Conservation (phyloP, 1,284 basidiomycete species). For the Cutaneotrichosporon dermatis region DNA sequence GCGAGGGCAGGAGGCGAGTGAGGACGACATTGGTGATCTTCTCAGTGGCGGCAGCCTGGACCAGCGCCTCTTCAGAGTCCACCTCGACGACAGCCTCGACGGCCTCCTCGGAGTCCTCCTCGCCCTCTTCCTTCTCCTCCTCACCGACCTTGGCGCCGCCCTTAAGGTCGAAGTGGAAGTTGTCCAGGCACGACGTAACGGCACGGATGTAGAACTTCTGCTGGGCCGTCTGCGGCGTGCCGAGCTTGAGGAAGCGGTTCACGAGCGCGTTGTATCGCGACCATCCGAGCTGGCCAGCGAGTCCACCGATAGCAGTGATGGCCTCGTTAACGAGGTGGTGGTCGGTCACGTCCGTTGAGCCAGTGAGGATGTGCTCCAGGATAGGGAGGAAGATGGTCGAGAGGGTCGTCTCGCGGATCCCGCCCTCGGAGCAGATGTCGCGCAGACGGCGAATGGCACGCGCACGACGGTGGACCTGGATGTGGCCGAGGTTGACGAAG, state of each 20-base stretch:
- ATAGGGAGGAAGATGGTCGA: constrained; percentile 83
- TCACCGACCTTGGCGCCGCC: constrained; percentile 37
- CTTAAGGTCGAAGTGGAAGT: constrained; percentile 84
- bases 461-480: constrained; percentile 86
- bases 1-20: constrained; percentile 65
- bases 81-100: constrained; percentile 35
- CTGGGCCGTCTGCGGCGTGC: constrained; percentile 65
- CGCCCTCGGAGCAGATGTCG: constrained; percentile 69
- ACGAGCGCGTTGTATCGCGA: constrained; percentile 76
- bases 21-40: constrained; percentile 74
- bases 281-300: constrained; percentile 76
- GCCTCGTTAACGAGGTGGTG: constrained; percentile 91
- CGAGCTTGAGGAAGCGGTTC: constrained; percentile 73
- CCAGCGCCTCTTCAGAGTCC: constrained; percentile 24
- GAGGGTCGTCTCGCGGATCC: constrained; percentile 67
- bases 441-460: constrained; percentile 81
- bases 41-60: constrained; percentile 13
- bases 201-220: constrained; percentile 83
- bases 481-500: constrained; percentile 93
- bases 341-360: constrained; percentile 65
- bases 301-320: constrained; percentile 67
- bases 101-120: constrained; percentile 18
- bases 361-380: constrained; percentile 72
- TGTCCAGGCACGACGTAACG: constrained; percentile 79
- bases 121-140: constrained; percentile 32